These are phyloP conservation scores for Mrakia hoshinonis DNA, from an alignment of 768 basidiomycete genomes.

Conservation along the genomic window DNA sequence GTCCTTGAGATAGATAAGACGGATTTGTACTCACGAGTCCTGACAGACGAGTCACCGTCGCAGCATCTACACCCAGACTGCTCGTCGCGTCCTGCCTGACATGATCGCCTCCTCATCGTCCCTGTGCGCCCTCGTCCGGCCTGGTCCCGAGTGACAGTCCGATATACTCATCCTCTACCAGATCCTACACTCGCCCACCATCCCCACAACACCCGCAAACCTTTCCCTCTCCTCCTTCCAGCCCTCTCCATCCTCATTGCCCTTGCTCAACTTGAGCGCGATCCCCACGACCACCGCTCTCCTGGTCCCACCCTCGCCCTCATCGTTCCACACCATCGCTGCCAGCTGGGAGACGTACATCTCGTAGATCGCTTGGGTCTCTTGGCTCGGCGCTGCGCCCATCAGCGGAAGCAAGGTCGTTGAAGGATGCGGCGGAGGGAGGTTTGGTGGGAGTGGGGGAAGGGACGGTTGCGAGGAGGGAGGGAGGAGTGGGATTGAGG, in stretches of 20 bases:
- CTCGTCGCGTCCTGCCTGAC: too few relatives aligned
- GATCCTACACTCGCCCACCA: conserved; percentile 23
- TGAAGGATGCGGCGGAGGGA: conserved; percentile 4
- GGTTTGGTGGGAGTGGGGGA: not conserved
- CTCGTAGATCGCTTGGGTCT: conserved; percentile 3
- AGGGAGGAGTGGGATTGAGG: conserved; percentile 9
- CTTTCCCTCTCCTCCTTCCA: conserved; percentile 16
- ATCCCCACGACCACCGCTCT: conserved; percentile 17
- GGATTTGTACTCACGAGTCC: too few relatives aligned
- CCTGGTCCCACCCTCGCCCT: conserved; percentile 6
- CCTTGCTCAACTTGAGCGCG: conserved; percentile 26
- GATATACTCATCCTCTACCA: too few relatives aligned
- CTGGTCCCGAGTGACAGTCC: too few relatives aligned
- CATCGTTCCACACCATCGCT: conserved; percentile 17
- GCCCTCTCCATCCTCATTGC: conserved; percentile 11
- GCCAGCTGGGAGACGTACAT: conserved; percentile 13
- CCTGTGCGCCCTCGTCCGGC: not conserved
- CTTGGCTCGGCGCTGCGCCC: not conserved
- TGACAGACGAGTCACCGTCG: too few relatives aligned
- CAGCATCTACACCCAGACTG: too few relatives aligned
- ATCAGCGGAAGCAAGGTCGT: conserved; percentile 2
- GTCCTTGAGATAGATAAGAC: too few relatives aligned
- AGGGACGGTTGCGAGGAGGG: not conserved
- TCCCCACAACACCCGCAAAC: conserved; percentile 16
- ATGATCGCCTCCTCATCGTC: not conserved